Percentiles rank a stretch among this genome's conserved stretches.
Evolutionary conservation across 768 basidiomycete species (phyloP).

Genomic region (Pholiota conissans): DNA sequence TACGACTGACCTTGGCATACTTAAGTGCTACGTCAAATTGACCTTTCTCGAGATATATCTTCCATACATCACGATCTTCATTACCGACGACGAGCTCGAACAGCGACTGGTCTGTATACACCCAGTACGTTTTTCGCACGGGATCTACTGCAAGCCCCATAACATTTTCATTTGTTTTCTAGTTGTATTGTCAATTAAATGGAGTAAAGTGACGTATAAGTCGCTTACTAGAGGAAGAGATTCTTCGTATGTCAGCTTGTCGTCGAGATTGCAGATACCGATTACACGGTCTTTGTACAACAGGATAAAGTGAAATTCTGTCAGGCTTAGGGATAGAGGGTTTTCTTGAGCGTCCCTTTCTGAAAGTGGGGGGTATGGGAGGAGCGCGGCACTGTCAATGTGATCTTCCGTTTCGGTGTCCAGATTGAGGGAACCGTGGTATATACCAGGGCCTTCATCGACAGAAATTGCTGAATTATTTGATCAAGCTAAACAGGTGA

Average conservation of each 20-base stretch:
- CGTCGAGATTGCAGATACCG: conserved; percentile 78
- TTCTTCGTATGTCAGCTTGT: conserved; percentile 84
- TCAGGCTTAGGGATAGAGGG: conserved; percentile 79
- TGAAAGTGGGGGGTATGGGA: conserved; percentile 65
- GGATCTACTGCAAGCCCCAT: conserved; percentile 82
- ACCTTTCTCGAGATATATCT: conserved; percentile 77
- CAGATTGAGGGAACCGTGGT: conserved; percentile 78
- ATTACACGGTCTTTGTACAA: conserved; percentile 78
- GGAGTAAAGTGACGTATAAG: background rate
- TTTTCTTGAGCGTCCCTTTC: conserved; percentile 35
- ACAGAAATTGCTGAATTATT: background rate
- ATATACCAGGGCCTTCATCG: conserved; percentile 76
- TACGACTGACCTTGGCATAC: conserved; percentile 75
- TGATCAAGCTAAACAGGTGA: background rate
- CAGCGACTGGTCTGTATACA: conserved; percentile 85
- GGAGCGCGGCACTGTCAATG: conserved; percentile 74
- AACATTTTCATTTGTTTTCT: conserved; percentile 79
- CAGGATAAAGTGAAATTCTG: conserved; percentile 90
- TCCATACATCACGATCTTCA: conserved; percentile 95
- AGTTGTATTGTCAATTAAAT: background rate
- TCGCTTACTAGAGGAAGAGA: conserved; percentile 69
- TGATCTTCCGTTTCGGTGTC: conserved; percentile 68
- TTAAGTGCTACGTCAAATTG: conserved; percentile 77
- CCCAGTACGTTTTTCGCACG: conserved; percentile 90
- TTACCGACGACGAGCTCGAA: conserved; percentile 85